Evolutionary conservation across 768 basidiomycete species (phyloP).

Genomic region (Dendrothele bispora): DNA sequence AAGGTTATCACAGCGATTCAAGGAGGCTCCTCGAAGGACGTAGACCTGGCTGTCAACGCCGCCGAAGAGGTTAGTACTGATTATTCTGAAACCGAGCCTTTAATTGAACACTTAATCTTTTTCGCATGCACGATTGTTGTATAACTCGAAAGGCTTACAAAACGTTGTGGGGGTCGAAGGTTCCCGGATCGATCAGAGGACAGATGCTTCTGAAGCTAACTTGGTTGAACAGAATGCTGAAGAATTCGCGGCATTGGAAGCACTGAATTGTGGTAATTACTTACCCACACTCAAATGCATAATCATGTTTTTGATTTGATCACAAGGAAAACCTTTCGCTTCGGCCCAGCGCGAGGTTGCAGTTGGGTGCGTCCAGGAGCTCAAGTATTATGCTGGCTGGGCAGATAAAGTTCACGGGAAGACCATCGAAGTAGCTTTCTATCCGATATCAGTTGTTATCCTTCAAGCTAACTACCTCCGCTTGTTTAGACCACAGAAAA

Average conservation of each 20-base stretch:
- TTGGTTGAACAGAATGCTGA: conserved; percentile 49
- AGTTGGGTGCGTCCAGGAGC: conserved; percentile 25
- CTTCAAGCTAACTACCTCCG: neutral
- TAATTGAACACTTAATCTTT: neutral
- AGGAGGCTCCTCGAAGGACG: conserved; percentile 58
- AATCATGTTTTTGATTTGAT: neutral
- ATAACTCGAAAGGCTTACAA: conserved; percentile 24
- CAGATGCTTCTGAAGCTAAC: conserved; percentile 42
- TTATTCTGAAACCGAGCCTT: too few species aligned
- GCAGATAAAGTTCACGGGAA: conserved; percentile 61
- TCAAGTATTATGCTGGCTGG: conserved; percentile 70
- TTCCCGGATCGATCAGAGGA: conserved; percentile 36
- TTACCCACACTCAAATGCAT: neutral
- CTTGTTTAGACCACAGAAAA: conserved; percentile 24
- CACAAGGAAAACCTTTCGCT: conserved; percentile 27
- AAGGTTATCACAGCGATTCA: conserved; percentile 51
- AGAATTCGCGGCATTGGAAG: conserved; percentile 48
- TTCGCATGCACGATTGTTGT: neutral
- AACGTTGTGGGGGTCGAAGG: conserved; percentile 48
- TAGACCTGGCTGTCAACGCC: conserved; percentile 60
- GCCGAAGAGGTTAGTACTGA: conserved; percentile 44
- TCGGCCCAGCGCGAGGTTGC: conserved; percentile 9
- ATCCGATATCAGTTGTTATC: conserved; percentile 17
- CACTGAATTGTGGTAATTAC: conserved; percentile 39
- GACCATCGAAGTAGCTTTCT: neutral